A percentile compares a stretch with the other conserved stretches of the same genome.
Conservation (phyloP, 345 rosid species). For the Turnera subulata region DNA sequence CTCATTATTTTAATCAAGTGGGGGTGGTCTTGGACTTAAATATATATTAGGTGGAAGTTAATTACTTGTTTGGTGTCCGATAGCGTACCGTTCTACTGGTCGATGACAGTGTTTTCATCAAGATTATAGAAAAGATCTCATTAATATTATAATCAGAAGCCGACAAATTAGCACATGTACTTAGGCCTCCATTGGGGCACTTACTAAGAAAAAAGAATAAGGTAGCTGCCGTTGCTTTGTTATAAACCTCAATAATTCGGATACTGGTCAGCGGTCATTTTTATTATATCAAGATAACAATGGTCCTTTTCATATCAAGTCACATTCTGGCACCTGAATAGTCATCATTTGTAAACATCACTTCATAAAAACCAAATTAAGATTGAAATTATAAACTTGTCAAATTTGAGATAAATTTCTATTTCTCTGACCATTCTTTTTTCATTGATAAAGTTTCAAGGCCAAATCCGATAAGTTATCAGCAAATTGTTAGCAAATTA, state of each 20-base stretch:
- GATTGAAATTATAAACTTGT: too few species aligned
- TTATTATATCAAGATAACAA: neutral
- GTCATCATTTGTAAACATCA: too few species aligned
- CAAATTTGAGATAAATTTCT: too few species aligned
- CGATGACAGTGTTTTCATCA: slow-evolving; percentile 21
- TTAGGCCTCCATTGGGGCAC: slow-evolving; percentile 19
- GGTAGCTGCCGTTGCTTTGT: neutral
- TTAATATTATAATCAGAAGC: slow-evolving; percentile 8
- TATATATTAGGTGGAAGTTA: slow-evolving; percentile 22
- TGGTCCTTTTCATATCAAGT: too few species aligned
- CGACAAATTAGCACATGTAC: slow-evolving; percentile 26
- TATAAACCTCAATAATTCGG: slow-evolving; percentile 25
- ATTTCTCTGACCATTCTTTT: too few species aligned
- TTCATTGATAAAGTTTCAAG: too few species aligned
- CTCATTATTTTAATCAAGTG: slow-evolving; percentile 13
- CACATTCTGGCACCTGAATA: too few species aligned
- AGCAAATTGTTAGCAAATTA: too few species aligned
- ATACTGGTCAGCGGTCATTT: slow-evolving; percentile 3
- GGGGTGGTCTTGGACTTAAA: slow-evolving; percentile 29
- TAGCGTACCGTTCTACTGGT: slow-evolving; percentile 17
- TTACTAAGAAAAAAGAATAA: slow-evolving; percentile 23
- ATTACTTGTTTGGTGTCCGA: slow-evolving; percentile 29
- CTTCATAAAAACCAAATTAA: too few species aligned
- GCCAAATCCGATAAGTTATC: too few species aligned
- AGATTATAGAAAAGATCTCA: slow-evolving; percentile 24